Conservation (phyloP, 2,329 filamentous ascomycete genomes). For the Colletotrichum sp. region DNA sequence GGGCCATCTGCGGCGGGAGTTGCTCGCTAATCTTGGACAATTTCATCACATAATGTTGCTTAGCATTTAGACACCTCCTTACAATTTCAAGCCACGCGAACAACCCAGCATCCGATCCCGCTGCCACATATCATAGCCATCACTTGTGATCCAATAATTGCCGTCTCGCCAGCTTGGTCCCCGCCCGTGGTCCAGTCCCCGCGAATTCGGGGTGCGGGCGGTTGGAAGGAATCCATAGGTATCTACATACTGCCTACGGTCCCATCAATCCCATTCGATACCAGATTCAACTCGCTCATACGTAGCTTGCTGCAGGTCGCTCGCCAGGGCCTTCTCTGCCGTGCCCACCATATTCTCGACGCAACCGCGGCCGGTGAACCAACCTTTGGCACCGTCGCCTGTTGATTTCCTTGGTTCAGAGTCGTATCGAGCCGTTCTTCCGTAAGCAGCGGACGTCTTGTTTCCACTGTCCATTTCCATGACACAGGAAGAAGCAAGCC, state of each 20-base stretch:
- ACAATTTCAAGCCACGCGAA: not conserved
- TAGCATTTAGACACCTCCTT: not conserved
- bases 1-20: not conserved
- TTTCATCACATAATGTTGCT: not conserved
- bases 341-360: conserved; percentile 1
- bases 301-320: not conserved
- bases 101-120: not conserved
- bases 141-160: not conserved
- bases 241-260: not conserved
- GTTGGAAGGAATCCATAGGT: not conserved
- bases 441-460: not conserved
- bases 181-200: not conserved
- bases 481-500: not conserved
- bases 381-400: not conserved
- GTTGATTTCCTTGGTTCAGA: not conserved
- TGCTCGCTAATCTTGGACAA: not conserved
- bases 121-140: not conserved
- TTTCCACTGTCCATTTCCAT: not conserved
- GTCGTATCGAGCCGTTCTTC: conserved; percentile 1
- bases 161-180: not conserved
- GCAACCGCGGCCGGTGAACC: not conserved
- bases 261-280: conserved; percentile 8
- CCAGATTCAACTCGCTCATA: not conserved
- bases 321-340: conserved; percentile 1
- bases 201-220: conserved; percentile 5